Evolutionary conservation across 768 basidiomycete species (phyloP).

Genomic region (Sarcomyxa edulis): DNA sequence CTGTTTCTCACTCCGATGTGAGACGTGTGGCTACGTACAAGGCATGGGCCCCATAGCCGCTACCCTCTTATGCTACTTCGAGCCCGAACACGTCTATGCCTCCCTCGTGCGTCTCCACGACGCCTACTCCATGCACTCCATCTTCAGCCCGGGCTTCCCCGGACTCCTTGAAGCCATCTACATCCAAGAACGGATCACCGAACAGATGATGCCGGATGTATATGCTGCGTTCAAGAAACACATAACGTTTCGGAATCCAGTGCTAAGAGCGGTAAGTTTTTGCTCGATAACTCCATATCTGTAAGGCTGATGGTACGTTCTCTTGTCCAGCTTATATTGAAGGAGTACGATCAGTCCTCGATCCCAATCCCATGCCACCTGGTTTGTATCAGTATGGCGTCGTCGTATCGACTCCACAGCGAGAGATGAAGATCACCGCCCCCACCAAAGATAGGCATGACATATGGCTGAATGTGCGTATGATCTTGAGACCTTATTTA

Average conservation of each 20-base stretch:
- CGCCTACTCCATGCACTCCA: constrained; percentile 77
- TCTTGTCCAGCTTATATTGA: constrained; percentile 78
- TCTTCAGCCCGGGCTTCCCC: constrained; percentile 93
- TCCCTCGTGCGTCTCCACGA: constrained; percentile 87
- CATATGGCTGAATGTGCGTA: constrained; percentile 86
- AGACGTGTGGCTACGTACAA: constrained; percentile 91
- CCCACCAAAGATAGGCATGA: constrained; percentile 94
- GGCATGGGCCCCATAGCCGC: constrained; percentile 99
- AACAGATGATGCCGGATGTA: constrained; percentile 86
- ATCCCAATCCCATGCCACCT: constrained; percentile 94
- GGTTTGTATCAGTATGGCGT: constrained; percentile 92
- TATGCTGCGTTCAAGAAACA: constrained; percentile 83
- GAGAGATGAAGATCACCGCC: constrained; percentile 99
- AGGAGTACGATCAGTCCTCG: constrained; percentile 85
- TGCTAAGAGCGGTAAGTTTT: constrained; percentile 88
- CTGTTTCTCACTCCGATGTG: constrained; percentile 82
- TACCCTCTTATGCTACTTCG: constrained; percentile 89
- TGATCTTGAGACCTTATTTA: constrained; percentile 6
- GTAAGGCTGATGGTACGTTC: no score
- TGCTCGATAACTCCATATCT: no score
- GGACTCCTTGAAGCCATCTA: constrained; percentile 95
- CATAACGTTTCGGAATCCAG: constrained; percentile 86
- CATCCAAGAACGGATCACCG: constrained; percentile 85
- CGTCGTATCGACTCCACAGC: constrained; percentile 84
- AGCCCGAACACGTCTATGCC: constrained; percentile 84